These are phyloP conservation scores for Diplodia seriata DNA, from an alignment of 2,329 filamentous ascomycete species.

Conservation along the genomic window DNA sequence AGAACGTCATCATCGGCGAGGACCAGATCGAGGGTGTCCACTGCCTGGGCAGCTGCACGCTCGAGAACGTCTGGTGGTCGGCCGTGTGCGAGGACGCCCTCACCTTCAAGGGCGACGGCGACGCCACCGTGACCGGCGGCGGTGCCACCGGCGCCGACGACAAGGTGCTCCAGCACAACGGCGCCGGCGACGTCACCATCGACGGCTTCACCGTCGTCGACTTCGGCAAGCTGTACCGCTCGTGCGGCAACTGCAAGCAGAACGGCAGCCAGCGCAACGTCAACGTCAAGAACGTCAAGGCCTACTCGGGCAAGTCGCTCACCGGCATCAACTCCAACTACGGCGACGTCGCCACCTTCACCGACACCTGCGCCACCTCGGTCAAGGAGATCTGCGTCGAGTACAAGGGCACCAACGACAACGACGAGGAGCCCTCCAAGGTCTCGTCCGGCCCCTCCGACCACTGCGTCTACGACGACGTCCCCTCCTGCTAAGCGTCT, in stretches of 20 bases:
- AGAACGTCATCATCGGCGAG: slow-evolving; percentile 58
- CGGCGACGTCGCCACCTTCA: slow-evolving; percentile 45
- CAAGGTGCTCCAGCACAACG: slow-evolving; percentile 47
- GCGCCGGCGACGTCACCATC: slow-evolving; percentile 41
- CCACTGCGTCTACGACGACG: slow-evolving; percentile 41
- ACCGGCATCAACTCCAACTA: slow-evolving; percentile 48
- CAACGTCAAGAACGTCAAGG: slow-evolving; percentile 20
- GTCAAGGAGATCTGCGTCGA: slow-evolving; percentile 47
- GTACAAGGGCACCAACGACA: slow-evolving; percentile 45
- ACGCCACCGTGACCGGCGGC: slow-evolving; percentile 41
- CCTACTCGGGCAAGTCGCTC: slow-evolving; percentile 34
- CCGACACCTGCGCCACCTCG: slow-evolving; percentile 37
- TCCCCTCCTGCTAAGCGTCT: slow-evolving; percentile 24
- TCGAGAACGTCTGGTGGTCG: slow-evolving; percentile 46
- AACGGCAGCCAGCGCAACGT: slow-evolving; percentile 52
- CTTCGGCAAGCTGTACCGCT: slow-evolving; percentile 41
- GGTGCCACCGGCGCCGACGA: slow-evolving; percentile 41
- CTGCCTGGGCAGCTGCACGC: slow-evolving; percentile 57
- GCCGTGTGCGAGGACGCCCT: slow-evolving; percentile 50
- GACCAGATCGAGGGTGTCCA: slow-evolving; percentile 59
- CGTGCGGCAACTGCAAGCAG: slow-evolving; percentile 50
- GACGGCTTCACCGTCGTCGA: slow-evolving; percentile 42
- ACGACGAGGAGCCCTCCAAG: slow-evolving; percentile 44
- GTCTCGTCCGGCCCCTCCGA: slow-evolving; percentile 42
- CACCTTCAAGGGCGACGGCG: slow-evolving; percentile 38